A percentile compares a stretch with the other conserved stretches of the same genome.
phyloP scores from a whole-genome alignment of 176 grass and related monocot species.

The Oryza brachyantha region DNA sequence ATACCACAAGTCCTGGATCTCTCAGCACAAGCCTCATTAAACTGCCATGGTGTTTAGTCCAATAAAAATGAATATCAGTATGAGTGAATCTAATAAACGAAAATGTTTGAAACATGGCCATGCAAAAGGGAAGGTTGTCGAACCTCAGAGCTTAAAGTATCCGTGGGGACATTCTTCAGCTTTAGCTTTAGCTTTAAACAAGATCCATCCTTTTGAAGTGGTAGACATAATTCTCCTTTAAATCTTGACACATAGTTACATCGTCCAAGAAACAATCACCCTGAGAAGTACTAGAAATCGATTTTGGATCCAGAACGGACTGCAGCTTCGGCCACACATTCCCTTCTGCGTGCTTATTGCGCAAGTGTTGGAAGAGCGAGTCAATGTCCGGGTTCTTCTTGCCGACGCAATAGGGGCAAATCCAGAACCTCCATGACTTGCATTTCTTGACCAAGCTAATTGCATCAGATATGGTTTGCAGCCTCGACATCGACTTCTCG shows the following conservation, averaged over 20 bases:
- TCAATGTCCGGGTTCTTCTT: not conserved
- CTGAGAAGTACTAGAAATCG: not conserved
- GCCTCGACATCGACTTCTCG: not conserved
- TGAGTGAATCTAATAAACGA: not conserved
- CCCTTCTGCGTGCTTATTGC: not conserved
- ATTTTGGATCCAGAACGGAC: not conserved
- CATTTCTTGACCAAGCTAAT: not conserved
- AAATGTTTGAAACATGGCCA: not conserved
- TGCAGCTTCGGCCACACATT: not conserved
- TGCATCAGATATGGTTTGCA: constrained; percentile 13
- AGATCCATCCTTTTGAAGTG: not conserved
- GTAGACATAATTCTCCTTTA: not conserved
- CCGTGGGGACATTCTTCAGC: not conserved
- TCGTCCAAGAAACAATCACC: not conserved
- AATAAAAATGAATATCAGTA: not conserved
- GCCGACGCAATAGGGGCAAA: not conserved
- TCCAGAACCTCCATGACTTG: not conserved
- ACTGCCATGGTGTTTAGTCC: not conserved
- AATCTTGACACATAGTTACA: not conserved
- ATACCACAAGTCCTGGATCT: not conserved
- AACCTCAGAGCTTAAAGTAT: not conserved
- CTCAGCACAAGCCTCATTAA: not conserved
- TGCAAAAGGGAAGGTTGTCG: not conserved
- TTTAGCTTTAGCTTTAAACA: not conserved
- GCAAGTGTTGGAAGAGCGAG: not conserved